Conservation (phyloP, 805 yeast genomes). For the Starmerella davenportii region DNA sequence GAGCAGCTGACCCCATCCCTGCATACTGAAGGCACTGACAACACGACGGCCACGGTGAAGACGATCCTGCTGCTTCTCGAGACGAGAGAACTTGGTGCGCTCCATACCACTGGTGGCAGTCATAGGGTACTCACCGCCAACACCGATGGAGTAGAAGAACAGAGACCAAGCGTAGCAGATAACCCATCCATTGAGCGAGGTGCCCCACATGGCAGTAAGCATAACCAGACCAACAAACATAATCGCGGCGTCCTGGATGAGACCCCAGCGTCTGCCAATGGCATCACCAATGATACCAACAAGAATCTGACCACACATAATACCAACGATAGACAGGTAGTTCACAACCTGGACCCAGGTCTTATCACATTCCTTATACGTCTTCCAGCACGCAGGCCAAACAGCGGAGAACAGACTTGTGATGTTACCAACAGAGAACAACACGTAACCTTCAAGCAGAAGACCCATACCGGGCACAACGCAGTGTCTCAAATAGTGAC, state of each 20-base stretch:
- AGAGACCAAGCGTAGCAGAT: conserved; percentile 30
- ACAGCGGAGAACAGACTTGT: conserved; percentile 19
- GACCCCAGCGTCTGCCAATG: conserved; percentile 44
- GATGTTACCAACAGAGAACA: conserved; percentile 25
- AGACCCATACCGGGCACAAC: conserved; percentile 27
- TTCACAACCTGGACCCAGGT: conserved; percentile 24
- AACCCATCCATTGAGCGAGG: conserved; percentile 38
- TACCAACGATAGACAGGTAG: conserved; percentile 28
- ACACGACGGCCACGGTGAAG: conserved; percentile 27
- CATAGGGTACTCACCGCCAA: conserved; percentile 54
- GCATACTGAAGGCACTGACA: conserved; percentile 22
- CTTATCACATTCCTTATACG: conserved; percentile 19
- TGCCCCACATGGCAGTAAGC: conserved; percentile 45
- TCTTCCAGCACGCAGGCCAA: conserved; percentile 25
- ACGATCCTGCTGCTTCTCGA: conserved; percentile 22
- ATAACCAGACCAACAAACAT: conserved; percentile 39
- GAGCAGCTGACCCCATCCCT: conserved; percentile 22
- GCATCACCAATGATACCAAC: conserved; percentile 43
- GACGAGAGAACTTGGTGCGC: conserved; percentile 28
- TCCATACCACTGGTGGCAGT: conserved; percentile 46
- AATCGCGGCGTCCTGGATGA: conserved; percentile 39
- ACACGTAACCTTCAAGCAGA: conserved; percentile 25
- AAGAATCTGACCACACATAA: conserved; percentile 41
- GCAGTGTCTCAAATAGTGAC: conserved; percentile 23
- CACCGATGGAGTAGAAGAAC: conserved; percentile 34